Evolutionary conservation across 129 eudicot genomes (phyloP).

Genomic region (Silybum marianum): DNA sequence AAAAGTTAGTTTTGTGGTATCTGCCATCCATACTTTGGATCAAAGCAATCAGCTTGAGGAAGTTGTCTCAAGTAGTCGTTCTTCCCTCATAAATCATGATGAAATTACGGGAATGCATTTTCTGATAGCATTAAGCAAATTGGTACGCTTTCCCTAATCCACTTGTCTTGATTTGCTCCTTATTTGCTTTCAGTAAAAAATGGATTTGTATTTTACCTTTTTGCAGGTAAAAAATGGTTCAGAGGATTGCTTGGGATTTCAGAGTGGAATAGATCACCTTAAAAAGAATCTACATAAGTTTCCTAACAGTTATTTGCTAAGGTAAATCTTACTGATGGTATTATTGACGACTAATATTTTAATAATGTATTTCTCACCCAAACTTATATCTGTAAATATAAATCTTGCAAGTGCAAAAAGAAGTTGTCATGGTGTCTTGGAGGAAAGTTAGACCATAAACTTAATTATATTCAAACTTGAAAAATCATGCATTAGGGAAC

Average conservation of each 20-base stretch:
- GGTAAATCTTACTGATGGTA: constrained; percentile 45
- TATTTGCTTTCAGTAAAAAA: too few relatives aligned
- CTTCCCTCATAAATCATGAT: constrained; percentile 56
- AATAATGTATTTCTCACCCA: neutral
- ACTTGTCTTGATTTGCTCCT: constrained; percentile 6
- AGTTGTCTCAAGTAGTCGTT: constrained; percentile 75
- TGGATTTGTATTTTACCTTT: constrained; percentile 1
- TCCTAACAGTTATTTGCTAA: constrained; percentile 64
- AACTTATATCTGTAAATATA: constrained; percentile 8
- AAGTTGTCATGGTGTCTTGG: neutral
- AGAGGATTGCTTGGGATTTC: constrained; percentile 49
- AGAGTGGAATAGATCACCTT: constrained; percentile 74
- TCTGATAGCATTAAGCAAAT: constrained; percentile 68
- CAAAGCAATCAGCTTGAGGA: constrained; percentile 67
- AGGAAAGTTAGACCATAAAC: neutral
- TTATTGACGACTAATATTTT: neutral
- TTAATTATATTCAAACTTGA: neutral
- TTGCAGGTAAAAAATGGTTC: constrained; percentile 70
- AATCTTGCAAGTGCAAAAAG: too few relatives aligned
- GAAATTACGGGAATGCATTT: constrained; percentile 75
- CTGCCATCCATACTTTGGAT: constrained; percentile 81
- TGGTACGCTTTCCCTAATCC: constrained; percentile 54
- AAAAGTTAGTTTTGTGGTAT: constrained; percentile 75
- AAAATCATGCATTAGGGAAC: neutral
- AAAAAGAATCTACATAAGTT: constrained; percentile 72